A percentile compares a stretch with the other conserved stretches of the same genome.
phyloP scores from a whole-genome alignment of 1,139 yeast species.

The Diutina pseudorugosa region DNA sequence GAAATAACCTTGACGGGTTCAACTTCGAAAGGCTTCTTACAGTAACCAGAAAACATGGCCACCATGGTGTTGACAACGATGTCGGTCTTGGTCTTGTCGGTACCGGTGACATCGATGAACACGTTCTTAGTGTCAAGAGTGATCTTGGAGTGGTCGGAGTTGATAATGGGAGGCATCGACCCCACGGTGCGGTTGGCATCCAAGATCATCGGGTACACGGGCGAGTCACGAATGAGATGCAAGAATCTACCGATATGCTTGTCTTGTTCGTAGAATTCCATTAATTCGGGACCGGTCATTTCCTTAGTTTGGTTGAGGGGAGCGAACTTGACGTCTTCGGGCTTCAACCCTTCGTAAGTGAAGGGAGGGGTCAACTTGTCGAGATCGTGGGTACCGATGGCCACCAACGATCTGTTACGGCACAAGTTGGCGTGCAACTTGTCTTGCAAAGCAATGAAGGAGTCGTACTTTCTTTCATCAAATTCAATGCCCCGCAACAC shows the following conservation, averaged over 20 bases:
- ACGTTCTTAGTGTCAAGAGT: slow-evolving; percentile 75
- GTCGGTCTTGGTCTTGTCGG: slow-evolving; percentile 43
- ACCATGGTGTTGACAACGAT: slow-evolving; percentile 60
- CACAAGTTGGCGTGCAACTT: slow-evolving; percentile 91
- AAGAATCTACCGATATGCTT: slow-evolving; percentile 82
- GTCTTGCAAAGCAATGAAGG: slow-evolving; percentile 93
- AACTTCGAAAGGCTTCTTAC: slow-evolving; percentile 61
- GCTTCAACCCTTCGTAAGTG: slow-evolving; percentile 77
- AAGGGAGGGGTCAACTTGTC: slow-evolving; percentile 78
- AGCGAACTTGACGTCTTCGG: slow-evolving; percentile 62
- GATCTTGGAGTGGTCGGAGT: slow-evolving; percentile 84
- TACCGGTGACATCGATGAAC: slow-evolving; percentile 89
- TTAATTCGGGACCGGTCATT: slow-evolving; percentile 65
- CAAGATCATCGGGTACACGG: slow-evolving; percentile 82
- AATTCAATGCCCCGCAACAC: slow-evolving; percentile 73
- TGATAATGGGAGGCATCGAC: slow-evolving; percentile 94
- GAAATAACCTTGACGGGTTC: slow-evolving; percentile 86
- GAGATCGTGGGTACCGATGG: slow-evolving; percentile 96
- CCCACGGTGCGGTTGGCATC: slow-evolving; percentile 72
- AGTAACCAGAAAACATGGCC: slow-evolving; percentile 91
- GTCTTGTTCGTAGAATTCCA: slow-evolving; percentile 87
- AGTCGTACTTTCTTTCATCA: slow-evolving; percentile 76
- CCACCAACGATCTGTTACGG: slow-evolving; percentile 93
- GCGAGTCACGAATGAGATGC: slow-evolving; percentile 79
- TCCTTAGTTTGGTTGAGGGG: slow-evolving; percentile 80